Percentiles rank a stretch among this genome's conserved stretches.
These are phyloP conservation scores for Cystofilobasidium capitatum DNA, from an alignment of 768 basidiomycete species.

Conservation along the genomic window DNA sequence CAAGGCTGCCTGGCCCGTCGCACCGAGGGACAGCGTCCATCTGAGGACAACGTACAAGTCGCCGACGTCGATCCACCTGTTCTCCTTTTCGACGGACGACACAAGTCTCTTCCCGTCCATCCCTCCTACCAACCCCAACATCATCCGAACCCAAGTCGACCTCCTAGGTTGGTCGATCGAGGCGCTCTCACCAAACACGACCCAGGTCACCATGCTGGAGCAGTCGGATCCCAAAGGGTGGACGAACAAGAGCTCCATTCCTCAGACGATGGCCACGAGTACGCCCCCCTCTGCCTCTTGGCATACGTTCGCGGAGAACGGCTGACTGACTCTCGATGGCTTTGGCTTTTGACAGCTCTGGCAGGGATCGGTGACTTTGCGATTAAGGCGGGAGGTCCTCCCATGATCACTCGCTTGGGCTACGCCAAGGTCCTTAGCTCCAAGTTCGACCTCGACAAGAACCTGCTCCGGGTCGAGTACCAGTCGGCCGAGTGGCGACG, in stretches of 20 bases:
- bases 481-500: conserved; percentile 36
- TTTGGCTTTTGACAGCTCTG: conserved; percentile 51
- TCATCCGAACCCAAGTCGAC: conserved; percentile 90
- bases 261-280: conserved; percentile 61
- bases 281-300: not conserved
- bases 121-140: conserved; percentile 59
- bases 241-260: conserved; percentile 88
- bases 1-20: conserved; percentile 85
- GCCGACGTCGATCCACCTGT: conserved; percentile 85
- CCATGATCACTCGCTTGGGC: conserved; percentile 74
- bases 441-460: conserved; percentile 79
- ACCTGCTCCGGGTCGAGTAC: conserved; percentile 73
- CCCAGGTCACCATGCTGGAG: conserved; percentile 81
- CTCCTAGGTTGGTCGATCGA: conserved; percentile 99
- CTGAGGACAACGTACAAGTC: conserved; percentile 96
- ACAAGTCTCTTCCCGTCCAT: conserved; percentile 63
- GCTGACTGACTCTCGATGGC: not conserved
- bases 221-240: conserved; percentile 97
- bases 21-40: conserved; percentile 73
- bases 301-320: not conserved
- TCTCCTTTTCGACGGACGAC: conserved; percentile 88
- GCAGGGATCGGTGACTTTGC: conserved; percentile 92
- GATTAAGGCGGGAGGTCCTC: conserved; percentile 90
- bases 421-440: conserved; percentile 54
- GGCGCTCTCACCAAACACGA: conserved; percentile 85